Percentiles rank a stretch among this genome's conserved stretches.
These are phyloP conservation scores for Aspergillus mulundensis DNA, from an alignment of 495 filamentous ascomycete genomes.

Conservation along the genomic window DNA sequence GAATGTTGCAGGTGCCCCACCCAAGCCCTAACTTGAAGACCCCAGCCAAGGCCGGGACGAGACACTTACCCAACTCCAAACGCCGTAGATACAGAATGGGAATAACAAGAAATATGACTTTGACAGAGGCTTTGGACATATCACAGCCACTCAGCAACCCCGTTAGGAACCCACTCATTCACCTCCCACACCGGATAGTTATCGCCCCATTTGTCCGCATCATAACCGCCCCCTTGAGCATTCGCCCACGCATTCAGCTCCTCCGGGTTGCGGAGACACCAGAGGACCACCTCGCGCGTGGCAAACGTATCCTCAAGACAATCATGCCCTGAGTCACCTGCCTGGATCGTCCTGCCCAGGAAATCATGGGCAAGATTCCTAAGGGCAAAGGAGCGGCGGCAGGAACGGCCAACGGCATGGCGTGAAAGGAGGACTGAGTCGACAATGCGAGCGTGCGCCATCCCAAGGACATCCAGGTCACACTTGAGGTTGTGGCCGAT, in stretches of 20 bases:
- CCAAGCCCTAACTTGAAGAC: too few relatives aligned
- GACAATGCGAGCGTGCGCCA: constrained; percentile 35
- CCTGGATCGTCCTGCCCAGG: constrained; percentile 26
- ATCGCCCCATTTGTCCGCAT: too few relatives aligned
- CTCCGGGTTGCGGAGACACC: not conserved
- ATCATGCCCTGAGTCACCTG: constrained; percentile 25
- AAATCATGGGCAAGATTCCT: constrained; percentile 26
- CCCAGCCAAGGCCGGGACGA: too few relatives aligned
- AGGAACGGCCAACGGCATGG: constrained; percentile 12
- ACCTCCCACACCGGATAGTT: too few relatives aligned
- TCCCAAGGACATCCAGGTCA: constrained; percentile 37
- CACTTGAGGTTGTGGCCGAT: constrained; percentile 40
- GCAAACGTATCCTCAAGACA: constrained; percentile 16
- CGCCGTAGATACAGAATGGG: too few relatives aligned
- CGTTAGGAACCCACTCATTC: too few relatives aligned
- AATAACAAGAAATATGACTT: too few relatives aligned
- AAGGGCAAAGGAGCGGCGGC: constrained; percentile 14
- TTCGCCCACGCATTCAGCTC: not conserved
- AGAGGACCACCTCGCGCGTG: not conserved
- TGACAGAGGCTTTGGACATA: too few relatives aligned
- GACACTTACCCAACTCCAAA: too few relatives aligned
- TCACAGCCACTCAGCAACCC: too few relatives aligned
- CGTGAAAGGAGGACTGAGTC: constrained; percentile 26
- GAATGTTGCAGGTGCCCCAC: too few relatives aligned
- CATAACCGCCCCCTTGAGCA: too few relatives aligned